Conservation (phyloP, 2,329 filamentous ascomycete genomes). For the Neofusicoccum sp. region DNA sequence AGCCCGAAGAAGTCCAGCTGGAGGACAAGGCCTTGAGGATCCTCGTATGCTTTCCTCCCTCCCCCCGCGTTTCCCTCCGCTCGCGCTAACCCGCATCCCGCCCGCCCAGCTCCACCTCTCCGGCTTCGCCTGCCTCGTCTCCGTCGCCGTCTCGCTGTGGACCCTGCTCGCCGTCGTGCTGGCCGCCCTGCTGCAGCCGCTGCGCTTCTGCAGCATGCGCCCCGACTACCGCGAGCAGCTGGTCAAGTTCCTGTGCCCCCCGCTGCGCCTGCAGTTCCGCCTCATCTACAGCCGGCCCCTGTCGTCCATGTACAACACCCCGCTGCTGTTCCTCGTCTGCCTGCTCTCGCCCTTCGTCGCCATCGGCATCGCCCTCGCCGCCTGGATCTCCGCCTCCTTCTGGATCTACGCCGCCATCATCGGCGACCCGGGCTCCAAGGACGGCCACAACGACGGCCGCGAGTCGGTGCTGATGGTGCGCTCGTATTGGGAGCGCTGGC, state of each 20-base stretch:
- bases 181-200: conserved; percentile 50
- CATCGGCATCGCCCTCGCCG: conserved; percentile 54
- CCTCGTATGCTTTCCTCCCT: conserved; percentile 34
- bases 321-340: conserved; percentile 52
- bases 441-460: conserved; percentile 59
- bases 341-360: conserved; percentile 57
- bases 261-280: conserved; percentile 52
- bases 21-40: conserved; percentile 46
- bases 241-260: conserved; percentile 52
- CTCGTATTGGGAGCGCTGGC: conserved; percentile 61
- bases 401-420: conserved; percentile 62
- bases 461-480: conserved; percentile 59
- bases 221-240: conserved; percentile 50
- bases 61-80: conserved; percentile 18
- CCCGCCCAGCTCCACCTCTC: conserved; percentile 52
- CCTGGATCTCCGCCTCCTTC: conserved; percentile 61
- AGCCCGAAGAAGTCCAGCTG: conserved; percentile 38
- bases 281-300: conserved; percentile 46
- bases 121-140: conserved; percentile 54
- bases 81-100: conserved; percentile 17
- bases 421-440: conserved; percentile 58
- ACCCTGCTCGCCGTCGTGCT: conserved; percentile 49
- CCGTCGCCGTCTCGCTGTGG: conserved; percentile 54
- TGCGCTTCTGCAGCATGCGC: conserved; percentile 53
- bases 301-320: conserved; percentile 33